phyloP scores from a whole-genome alignment of 2,329 filamentous ascomycete genomes.

The Chalaropsis thielavioides region DNA sequence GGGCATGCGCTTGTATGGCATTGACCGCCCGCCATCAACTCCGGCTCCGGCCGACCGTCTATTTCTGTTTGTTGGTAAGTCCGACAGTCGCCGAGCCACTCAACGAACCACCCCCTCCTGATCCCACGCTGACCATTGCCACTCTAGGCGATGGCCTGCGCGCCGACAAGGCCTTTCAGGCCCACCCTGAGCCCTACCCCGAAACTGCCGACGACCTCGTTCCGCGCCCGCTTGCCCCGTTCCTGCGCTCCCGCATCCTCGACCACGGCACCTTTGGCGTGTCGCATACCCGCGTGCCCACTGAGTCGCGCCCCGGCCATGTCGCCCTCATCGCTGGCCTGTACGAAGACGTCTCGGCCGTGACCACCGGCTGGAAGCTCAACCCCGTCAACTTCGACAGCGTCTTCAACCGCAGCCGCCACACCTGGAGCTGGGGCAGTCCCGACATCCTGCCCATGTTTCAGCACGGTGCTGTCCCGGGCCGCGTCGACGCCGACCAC shows the following conservation, averaged over 20 bases:
- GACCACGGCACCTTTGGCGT: slow-evolving; percentile 90
- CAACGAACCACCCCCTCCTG: background rate
- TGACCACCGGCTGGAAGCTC: slow-evolving; percentile 95
- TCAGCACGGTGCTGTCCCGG: slow-evolving; percentile 75
- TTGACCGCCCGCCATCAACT: slow-evolving; percentile 43
- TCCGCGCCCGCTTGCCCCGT: slow-evolving; percentile 75
- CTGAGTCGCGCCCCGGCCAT: slow-evolving; percentile 89
- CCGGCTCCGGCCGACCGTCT: slow-evolving; percentile 77
- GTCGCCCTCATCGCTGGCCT: slow-evolving; percentile 91
- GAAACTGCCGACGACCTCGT: slow-evolving; percentile 48
- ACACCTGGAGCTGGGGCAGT: slow-evolving; percentile 99
- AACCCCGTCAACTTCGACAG: slow-evolving; percentile 98
- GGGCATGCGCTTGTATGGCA: slow-evolving; percentile 72
- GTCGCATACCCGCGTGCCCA: slow-evolving; percentile 91
- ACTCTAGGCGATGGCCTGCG: slow-evolving; percentile 71
- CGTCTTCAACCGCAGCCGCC: slow-evolving; percentile 89
- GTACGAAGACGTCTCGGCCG: slow-evolving; percentile 95
- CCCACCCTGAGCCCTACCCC: slow-evolving; percentile 72
- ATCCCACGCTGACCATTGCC: background rate
- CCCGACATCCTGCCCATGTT: slow-evolving; percentile 98
- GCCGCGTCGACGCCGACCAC: slow-evolving; percentile 71
- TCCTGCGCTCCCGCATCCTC: slow-evolving; percentile 75
- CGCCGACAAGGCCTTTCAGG: slow-evolving; percentile 95
- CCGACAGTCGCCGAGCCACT: background rate
- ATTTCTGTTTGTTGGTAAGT: slow-evolving; percentile 76